phyloP scores from a whole-genome alignment of 2,329 filamentous ascomycete genomes.

The Thelonectria blattea region DNA sequence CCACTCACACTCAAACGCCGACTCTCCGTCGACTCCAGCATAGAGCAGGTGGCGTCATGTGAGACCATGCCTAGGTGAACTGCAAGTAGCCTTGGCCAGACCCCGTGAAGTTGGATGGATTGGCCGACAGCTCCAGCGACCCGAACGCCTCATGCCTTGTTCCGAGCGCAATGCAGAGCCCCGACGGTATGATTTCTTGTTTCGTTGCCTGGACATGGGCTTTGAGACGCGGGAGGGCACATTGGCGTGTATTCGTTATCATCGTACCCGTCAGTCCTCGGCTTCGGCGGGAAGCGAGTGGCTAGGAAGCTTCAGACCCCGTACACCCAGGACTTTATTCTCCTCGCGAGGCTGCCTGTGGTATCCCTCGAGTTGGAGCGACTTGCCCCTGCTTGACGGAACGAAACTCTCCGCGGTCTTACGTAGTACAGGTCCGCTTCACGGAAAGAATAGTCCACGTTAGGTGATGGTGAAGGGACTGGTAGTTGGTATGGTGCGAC shows the following conservation, averaged over 20 bases:
- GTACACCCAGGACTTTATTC: slow-evolving; percentile 4
- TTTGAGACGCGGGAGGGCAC: too few species aligned
- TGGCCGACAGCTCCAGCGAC: background rate
- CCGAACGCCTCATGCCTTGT: background rate
- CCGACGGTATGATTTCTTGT: too few species aligned
- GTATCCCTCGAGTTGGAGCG: background rate
- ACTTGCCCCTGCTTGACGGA: slow-evolving; percentile 16
- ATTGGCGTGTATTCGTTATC: too few species aligned
- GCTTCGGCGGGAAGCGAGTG: background rate
- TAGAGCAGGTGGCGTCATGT: background rate
- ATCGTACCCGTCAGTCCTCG: background rate
- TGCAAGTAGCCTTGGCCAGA: background rate
- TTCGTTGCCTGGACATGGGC: too few species aligned
- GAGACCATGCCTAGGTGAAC: background rate
- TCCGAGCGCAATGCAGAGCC: background rate
- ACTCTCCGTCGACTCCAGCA: background rate
- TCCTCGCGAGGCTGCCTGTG: background rate
- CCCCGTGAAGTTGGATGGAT: background rate
- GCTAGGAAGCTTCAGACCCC: background rate
- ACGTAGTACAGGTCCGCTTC: slow-evolving; percentile 45
- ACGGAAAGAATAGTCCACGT: slow-evolving; percentile 45
- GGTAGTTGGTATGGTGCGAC: slow-evolving; percentile 1
- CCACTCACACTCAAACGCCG: background rate
- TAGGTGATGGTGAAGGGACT: slow-evolving; percentile 24
- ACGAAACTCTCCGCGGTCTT: slow-evolving; percentile 28